phyloP scores from a whole-genome alignment of 2,329 filamentous ascomycete genomes.

The Zymoseptoria passerinii region DNA sequence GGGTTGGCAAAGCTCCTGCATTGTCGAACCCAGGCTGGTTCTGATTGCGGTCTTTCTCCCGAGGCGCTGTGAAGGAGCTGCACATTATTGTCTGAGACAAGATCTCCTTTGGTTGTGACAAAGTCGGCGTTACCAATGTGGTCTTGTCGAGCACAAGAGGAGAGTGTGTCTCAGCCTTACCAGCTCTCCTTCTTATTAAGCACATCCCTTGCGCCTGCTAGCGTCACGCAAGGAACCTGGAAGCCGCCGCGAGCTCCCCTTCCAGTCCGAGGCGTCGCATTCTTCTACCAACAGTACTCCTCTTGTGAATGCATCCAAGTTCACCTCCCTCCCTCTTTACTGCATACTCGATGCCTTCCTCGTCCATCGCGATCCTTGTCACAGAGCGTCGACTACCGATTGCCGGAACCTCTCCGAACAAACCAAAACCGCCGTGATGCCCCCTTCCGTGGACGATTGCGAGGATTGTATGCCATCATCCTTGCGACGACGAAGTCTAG shows the following conservation, averaged over 20 bases:
- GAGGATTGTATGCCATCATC: slow-evolving; percentile 51
- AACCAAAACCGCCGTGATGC: slow-evolving; percentile 23
- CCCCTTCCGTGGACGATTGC: slow-evolving; percentile 39
- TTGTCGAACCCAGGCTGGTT: slow-evolving; percentile 16
- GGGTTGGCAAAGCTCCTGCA: slow-evolving; percentile 14
- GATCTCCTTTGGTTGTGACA: background rate
- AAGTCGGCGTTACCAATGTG: background rate
- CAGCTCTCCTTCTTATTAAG: background rate
- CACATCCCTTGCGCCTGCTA: background rate
- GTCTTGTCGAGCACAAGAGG: background rate
- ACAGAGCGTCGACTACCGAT: background rate
- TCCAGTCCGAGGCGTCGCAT: background rate
- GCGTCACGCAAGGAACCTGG: background rate
- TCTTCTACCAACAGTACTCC: background rate
- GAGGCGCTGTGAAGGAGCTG: background rate
- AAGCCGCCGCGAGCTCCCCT: background rate
- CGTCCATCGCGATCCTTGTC: background rate
- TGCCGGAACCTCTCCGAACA: background rate
- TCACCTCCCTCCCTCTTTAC: background rate
- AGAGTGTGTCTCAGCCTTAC: background rate
- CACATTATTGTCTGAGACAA: background rate
- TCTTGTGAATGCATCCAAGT: background rate
- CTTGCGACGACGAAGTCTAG: slow-evolving; percentile 33
- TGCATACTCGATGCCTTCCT: background rate
- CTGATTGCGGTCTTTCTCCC: background rate